Conservation (phyloP, 305 asterid species). For the Fraxinus ornus region DNA sequence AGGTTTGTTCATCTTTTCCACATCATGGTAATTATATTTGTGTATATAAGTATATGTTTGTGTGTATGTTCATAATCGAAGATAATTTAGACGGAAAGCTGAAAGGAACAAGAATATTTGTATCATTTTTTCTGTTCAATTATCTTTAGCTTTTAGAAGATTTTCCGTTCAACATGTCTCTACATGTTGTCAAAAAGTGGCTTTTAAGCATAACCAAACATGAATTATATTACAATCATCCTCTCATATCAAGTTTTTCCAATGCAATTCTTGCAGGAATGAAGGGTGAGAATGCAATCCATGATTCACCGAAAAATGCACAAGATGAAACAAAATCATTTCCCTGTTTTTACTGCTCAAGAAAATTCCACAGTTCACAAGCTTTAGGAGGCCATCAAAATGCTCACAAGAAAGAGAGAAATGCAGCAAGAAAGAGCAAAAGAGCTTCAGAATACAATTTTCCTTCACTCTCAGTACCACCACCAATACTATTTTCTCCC, state of each 20-base stretch:
- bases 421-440: conserved; percentile 43
- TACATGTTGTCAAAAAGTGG: too few species aligned
- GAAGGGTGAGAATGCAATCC: conserved; percentile 12
- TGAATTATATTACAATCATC: too few species aligned
- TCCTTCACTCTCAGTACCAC: conserved; percentile 17
- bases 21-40: background rate
- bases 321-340: conserved; percentile 19
- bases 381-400: conserved; percentile 72
- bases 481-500: conserved; percentile 18
- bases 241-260: background rate
- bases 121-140: background rate
- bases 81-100: background rate
- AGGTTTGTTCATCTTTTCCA: conserved; percentile 1
- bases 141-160: background rate
- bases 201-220: too few species aligned
- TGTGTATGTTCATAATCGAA: background rate
- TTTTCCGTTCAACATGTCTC: too few species aligned
- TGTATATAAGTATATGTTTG: background rate
- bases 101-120: background rate
- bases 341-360: conserved; percentile 42
- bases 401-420: conserved; percentile 65
- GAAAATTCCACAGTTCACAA: conserved; percentile 59
- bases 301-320: conserved; percentile 3
- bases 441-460: conserved; percentile 12
- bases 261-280: background rate